phyloP scores from a whole-genome alignment of 1,284 basidiomycete species.

The Sporisorium sorghi region DNA sequence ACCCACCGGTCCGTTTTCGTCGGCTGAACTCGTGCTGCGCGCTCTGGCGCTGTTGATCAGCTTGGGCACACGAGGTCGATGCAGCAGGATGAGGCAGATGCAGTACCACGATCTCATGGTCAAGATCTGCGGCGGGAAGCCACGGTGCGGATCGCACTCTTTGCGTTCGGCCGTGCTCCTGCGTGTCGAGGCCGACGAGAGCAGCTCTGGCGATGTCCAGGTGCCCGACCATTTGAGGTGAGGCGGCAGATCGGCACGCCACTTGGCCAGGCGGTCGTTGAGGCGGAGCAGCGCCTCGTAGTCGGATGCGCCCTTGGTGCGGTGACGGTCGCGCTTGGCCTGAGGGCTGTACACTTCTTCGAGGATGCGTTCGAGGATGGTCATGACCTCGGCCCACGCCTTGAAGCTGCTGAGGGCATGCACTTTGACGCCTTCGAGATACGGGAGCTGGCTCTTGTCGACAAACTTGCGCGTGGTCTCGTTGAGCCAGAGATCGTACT shows the following conservation, averaged over 20 bases:
- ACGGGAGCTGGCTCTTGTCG: slow-evolving; percentile 19
- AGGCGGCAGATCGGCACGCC: slow-evolving; percentile 35
- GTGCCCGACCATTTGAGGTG: slow-evolving; percentile 46
- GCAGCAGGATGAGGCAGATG: slow-evolving; percentile 51
- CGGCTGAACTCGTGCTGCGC: slow-evolving; percentile 3
- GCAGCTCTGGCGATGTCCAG: slow-evolving; percentile 34
- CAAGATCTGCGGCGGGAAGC: slow-evolving; percentile 45
- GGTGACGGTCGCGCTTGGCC: slow-evolving; percentile 41
- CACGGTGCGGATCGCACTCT: slow-evolving; percentile 33
- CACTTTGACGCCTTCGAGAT: slow-evolving; percentile 47
- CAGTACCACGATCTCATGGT: slow-evolving; percentile 56
- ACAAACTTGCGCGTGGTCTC: slow-evolving; percentile 46
- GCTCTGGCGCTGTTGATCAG: slow-evolving; percentile 20
- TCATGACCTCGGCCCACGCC: slow-evolving; percentile 52
- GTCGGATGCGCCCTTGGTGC: slow-evolving; percentile 34
- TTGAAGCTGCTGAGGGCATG: slow-evolving; percentile 52
- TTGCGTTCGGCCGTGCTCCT: slow-evolving; percentile 17
- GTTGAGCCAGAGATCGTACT: slow-evolving; percentile 52
- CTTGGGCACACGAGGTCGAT: slow-evolving; percentile 47
- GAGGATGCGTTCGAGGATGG: slow-evolving; percentile 52
- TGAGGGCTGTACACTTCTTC: slow-evolving; percentile 51
- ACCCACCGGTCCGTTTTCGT: slow-evolving; percentile 1
- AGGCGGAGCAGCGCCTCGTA: slow-evolving; percentile 34
- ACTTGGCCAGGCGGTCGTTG: slow-evolving; percentile 25
- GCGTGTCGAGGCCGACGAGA: background rate